Percentiles rank a stretch among this genome's conserved stretches.
Evolutionary conservation across 1,284 basidiomycete genomes (phyloP).

Genomic region (Golubevia sp.): DNA sequence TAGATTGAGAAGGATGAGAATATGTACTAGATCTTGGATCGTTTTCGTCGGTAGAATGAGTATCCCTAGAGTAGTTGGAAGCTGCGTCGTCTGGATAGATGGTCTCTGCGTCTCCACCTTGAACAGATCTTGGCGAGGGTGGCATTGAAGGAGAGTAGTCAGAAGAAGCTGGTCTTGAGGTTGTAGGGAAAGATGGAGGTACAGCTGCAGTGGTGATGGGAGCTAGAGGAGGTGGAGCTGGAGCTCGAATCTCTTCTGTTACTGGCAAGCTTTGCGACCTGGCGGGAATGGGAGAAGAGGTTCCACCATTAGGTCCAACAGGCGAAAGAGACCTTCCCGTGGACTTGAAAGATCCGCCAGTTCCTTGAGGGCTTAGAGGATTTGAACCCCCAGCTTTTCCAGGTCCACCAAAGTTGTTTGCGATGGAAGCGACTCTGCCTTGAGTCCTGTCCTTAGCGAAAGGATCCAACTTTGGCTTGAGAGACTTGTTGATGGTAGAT

Average conservation of each 20-base stretch:
- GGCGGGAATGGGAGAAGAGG: background rate
- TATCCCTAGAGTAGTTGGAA: slow-evolving; percentile 22
- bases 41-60: slow-evolving; percentile 1
- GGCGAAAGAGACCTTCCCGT: background rate
- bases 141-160: slow-evolving; percentile 1
- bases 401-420: slow-evolving; percentile 28
- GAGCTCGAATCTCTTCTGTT: background rate
- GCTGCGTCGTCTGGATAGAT: slow-evolving; percentile 49
- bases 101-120: slow-evolving; percentile 21
- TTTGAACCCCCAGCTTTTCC: background rate
- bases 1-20: background rate
- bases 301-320: background rate
- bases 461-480: slow-evolving; percentile 16
- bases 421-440: slow-evolving; percentile 38
- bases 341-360: slow-evolving; percentile 1
- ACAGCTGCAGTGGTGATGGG: background rate
- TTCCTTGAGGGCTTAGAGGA: slow-evolving; percentile 8
- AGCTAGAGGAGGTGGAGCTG: too few relatives aligned
- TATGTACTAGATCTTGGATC: background rate
- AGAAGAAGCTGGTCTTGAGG: background rate
- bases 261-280: background rate
- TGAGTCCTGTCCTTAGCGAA: slow-evolving; percentile 39
- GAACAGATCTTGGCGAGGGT: slow-evolving; percentile 4
- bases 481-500: background rate
- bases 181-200: background rate